Conservation (phyloP, 2,329 filamentous ascomycete species). For the Penicillium sp. region DNA sequence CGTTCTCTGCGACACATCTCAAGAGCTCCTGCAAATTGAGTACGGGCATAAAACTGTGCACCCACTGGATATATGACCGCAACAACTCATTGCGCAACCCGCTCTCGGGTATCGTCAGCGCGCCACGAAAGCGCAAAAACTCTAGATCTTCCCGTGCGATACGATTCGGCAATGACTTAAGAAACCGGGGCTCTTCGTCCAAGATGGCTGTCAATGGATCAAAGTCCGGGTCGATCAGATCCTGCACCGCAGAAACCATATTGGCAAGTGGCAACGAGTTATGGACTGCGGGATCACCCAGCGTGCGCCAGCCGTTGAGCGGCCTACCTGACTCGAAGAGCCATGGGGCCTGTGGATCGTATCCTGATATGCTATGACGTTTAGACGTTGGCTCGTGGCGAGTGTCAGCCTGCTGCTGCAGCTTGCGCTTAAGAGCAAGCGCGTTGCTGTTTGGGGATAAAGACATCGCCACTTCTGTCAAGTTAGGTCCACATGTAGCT, state of each 20-base stretch:
- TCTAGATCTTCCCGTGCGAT: conserved; percentile 75
- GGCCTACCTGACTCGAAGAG: conserved; percentile 26
- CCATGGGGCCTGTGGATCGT: conserved; percentile 35
- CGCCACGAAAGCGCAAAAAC: conserved; percentile 78
- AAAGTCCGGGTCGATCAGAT: conserved; percentile 41
- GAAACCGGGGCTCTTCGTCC: conserved; percentile 57
- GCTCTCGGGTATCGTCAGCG: conserved; percentile 68
- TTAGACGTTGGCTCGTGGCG: conserved; percentile 20
- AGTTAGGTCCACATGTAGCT: neutral
- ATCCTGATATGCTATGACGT: conserved; percentile 27
- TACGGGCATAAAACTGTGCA: conserved; percentile 88
- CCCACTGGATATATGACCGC: conserved; percentile 76
- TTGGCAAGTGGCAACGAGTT: conserved; percentile 35
- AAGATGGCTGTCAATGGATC: conserved; percentile 38
- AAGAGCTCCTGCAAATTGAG: conserved; percentile 64
- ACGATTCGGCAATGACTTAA: conserved; percentile 73
- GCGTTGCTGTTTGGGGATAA: conserved; percentile 19
- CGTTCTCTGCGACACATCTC: conserved; percentile 57
- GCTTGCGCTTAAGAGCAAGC: conserved; percentile 30
- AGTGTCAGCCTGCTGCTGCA: conserved; percentile 21
- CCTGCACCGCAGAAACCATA: conserved; percentile 40
- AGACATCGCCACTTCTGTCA: conserved; percentile 14
- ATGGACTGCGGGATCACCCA: conserved; percentile 31
- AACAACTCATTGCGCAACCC: conserved; percentile 74
- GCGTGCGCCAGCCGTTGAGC: conserved; percentile 27